Base-by-base conservation (phyloP, 805 yeast genomes). In the Kregervanrija fluxuum region DNA sequence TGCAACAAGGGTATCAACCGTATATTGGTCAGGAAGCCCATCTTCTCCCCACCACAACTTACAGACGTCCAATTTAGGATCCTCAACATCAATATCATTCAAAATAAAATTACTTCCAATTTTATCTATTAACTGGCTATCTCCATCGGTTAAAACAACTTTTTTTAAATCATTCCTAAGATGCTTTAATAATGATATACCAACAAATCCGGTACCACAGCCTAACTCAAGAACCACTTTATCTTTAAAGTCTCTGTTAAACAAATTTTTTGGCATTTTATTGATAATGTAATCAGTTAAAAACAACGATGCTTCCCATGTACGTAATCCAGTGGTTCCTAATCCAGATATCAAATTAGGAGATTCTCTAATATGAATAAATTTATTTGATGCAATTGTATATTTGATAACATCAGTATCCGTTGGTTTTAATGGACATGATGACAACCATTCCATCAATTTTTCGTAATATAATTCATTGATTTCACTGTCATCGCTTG, bases 301-400 rank as follows among this genome's bases (percentile, higher is more conserved):
- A 43, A 69, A 86, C 6, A 85, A 52, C 0, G 95, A 84, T 2
- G 96, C 97, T 57, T 88, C 96, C 98, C 97, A 90, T 0, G 97
- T 91, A 35, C 97, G 68, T 44, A 79, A 64, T 0, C 97, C 97
- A 0, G 97, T 91, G 1, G 95, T 82, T 5, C 95, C 95, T n/a
- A 66, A 58, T 1, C 86, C 87, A 33, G 85, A 75, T 11, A 85
- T 75, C 42, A 84, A 49, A 43, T 72, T 68, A 0, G 90, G 91
- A 0, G 77, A 70, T 54, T 85, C 93, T 46, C 63, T 64, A 3
- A 83, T 74, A 6, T 53, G 51, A 2, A 73, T 56, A 4, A 42
- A 35, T 9, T 30, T 35, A n/a, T 35, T 38, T 49, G 53, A 54
- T 45, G 39, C 40, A 12, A 71, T 48, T 10, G 57, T 53, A 45